Percentiles rank a stretch among this genome's conserved stretches.
These are phyloP conservation scores for Rhodamnia rubescens DNA, from an alignment of 345 rosid genomes.

Conservation along the genomic window DNA sequence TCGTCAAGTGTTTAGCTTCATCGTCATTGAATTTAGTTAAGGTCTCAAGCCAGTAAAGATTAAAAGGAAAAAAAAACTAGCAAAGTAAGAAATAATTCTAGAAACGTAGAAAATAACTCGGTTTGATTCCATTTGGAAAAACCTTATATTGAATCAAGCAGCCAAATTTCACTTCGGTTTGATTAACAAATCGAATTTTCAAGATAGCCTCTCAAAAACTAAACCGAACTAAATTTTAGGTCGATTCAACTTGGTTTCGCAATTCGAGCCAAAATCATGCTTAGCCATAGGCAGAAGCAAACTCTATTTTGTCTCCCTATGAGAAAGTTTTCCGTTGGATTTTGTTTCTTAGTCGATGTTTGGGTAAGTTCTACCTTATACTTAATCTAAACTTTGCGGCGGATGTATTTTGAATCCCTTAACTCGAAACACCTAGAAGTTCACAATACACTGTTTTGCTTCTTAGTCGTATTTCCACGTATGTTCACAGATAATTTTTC, in stretches of 20 bases:
- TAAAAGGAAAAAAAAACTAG: background rate
- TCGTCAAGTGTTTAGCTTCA: accelerated
- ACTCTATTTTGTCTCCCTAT: background rate
- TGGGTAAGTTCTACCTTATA: background rate
- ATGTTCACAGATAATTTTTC: too few species aligned
- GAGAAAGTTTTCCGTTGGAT: background rate
- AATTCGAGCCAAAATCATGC: too few species aligned
- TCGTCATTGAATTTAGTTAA: background rate
- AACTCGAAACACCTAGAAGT: background rate
- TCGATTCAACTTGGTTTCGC: background rate
- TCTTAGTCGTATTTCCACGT: too few species aligned
- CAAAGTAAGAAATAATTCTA: background rate
- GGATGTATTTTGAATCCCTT: background rate
- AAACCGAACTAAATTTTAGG: background rate
- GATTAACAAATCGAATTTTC: background rate
- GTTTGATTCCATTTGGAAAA: too few species aligned
- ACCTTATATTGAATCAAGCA: too few species aligned
- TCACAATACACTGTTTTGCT: background rate
- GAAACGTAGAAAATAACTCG: too few species aligned
- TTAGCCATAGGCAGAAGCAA: too few species aligned
- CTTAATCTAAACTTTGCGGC: background rate
- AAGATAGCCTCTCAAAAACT: background rate
- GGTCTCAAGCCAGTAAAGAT: background rate
- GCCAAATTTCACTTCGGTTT: too few species aligned
- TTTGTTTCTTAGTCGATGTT: background rate